Evolutionary conservation across 1,284 basidiomycete species (phyloP).

Genomic region (Heliocybe sulcata): DNA sequence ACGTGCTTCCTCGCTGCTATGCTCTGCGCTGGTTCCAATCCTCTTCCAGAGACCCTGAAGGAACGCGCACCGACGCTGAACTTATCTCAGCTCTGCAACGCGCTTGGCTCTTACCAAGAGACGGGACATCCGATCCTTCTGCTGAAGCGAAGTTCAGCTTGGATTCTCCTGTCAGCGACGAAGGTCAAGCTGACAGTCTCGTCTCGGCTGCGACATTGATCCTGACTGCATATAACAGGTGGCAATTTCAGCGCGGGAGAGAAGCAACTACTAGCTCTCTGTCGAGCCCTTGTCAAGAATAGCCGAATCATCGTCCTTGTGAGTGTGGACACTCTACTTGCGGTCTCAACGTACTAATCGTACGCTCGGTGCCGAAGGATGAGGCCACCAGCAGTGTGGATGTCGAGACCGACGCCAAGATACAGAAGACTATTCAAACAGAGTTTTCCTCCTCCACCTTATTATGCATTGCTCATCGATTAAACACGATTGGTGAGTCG

Average conservation of each 20-base stretch:
- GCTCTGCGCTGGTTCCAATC: slow-evolving; percentile 7
- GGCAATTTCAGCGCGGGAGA: slow-evolving; percentile 75
- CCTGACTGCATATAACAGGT: slow-evolving; percentile 25
- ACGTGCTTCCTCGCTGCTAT: slow-evolving; percentile 19
- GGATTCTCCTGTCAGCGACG: slow-evolving; percentile 55
- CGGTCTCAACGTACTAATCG: slow-evolving; percentile 8
- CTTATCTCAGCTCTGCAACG: slow-evolving; percentile 45
- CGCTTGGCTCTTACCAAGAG: slow-evolving; percentile 53
- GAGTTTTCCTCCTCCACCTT: slow-evolving; percentile 61
- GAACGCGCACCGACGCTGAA: slow-evolving; percentile 43
- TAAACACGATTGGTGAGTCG: slow-evolving; percentile 66
- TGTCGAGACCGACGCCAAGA: slow-evolving; percentile 72
- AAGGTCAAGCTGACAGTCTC: slow-evolving; percentile 30
- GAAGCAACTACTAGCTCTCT: slow-evolving; percentile 70
- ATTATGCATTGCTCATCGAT: slow-evolving; percentile 70
- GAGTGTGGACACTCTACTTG: slow-evolving; percentile 14
- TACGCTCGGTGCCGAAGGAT: slow-evolving; percentile 35
- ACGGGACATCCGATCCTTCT: slow-evolving; percentile 38
- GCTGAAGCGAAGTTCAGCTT: slow-evolving; percentile 62
- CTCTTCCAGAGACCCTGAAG: slow-evolving; percentile 49
- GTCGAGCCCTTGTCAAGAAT: slow-evolving; percentile 64
- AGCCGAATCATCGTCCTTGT: slow-evolving; percentile 67
- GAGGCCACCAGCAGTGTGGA: slow-evolving; percentile 85
- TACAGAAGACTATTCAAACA: slow-evolving; percentile 68
- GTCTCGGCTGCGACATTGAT: neutral